Evolutionary conservation across 73 alveolate genomes (phyloP), one percentile per base, ranked within the genome.

Genomic region (Paramecium biaurelia): DNA sequence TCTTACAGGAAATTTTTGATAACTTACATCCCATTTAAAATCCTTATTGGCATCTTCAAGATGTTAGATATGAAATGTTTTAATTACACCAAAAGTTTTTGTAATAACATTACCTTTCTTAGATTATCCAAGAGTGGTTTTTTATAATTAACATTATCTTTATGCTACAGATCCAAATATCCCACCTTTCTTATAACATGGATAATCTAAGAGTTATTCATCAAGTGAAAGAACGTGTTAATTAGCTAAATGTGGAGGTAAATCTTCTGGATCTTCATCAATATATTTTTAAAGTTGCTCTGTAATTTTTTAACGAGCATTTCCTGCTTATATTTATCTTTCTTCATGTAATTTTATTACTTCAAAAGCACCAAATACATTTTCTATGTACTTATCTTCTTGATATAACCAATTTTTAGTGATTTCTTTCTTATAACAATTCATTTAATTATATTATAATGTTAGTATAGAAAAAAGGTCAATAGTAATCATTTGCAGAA

Each of bases 341-440:
- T 63, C 49, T 32, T 63, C 84, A 63, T 63, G 41, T 12, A 63
- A 32, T 63, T 12, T 12, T 63, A 63, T 63, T n/a, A 63, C 84
- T 63, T 63, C 23, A 63, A 63, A 63, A 63, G 84, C 84, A 63
- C 84, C 45, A 63, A 24, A 26, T n/a, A 63, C 12, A 79, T 42
- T 20, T 9, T 47, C 90, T 23, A 79, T 47, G 43, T 79, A 43
- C 3, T 42, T 24, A 42, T 79, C 70, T 24, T 38, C 41, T 24
- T 79, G 5, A 20, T 42, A 20, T 72, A 72, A 34, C 90, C 90
- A 79, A 30, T 42, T 42, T 24, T 38, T 23, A 9, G 70, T 47
- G 72, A 79, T 79, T 41, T 43, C 70, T 45, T 79, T 79, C 56
- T 79, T 42, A 45, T 79, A 63, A 45, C 90, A 79, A 30, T 45